Evolutionary conservation across 345 rosid species (phyloP).

Genomic region (Eucalyptus urophylla): DNA sequence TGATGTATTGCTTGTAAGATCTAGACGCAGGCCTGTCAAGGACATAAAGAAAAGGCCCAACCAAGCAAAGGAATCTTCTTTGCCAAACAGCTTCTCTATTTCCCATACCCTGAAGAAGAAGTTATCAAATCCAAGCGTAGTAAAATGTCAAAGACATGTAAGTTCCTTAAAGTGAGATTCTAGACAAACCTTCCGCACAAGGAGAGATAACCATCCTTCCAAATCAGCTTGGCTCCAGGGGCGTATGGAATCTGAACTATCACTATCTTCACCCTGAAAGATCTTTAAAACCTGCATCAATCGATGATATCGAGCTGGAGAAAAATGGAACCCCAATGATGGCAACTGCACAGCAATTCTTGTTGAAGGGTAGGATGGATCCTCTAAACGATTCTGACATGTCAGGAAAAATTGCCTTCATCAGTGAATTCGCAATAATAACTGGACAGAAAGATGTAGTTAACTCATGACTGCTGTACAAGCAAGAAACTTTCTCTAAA

Average conservation of each 20-base stretch:
- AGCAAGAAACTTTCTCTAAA: not conserved
- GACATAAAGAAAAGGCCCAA: conserved; percentile 80
- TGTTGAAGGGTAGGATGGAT: conserved; percentile 83
- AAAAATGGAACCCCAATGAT: conserved; percentile 86
- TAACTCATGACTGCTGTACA: not conserved
- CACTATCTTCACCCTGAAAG: conserved; percentile 52
- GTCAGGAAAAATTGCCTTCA: not conserved
- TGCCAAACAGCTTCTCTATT: conserved; percentile 95
- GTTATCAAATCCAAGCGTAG: not conserved
- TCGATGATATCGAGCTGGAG: conserved; percentile 98
- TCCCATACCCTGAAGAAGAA: conserved; percentile 58
- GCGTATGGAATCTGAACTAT: conserved; percentile 29
- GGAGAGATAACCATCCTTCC: conserved; percentile 85
- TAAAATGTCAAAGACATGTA: not conserved
- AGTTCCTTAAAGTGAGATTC: not conserved
- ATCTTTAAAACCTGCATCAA: conserved; percentile 83
- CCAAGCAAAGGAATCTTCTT: conserved; percentile 72
- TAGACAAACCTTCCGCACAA: conserved; percentile 64
- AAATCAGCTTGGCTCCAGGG: conserved; percentile 93
- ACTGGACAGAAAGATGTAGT: not conserved
- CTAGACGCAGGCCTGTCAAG: conserved; percentile 65
- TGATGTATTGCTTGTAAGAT: conserved; percentile 79
- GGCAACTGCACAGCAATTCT: conserved; percentile 78
- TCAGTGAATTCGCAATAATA: not conserved
- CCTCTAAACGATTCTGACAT: conserved; percentile 58